A percentile compares a stretch with the other conserved stretches of the same genome.
Conservation (phyloP, 73 alveolate genomes). For the Tetrahymena borealis region DNA sequence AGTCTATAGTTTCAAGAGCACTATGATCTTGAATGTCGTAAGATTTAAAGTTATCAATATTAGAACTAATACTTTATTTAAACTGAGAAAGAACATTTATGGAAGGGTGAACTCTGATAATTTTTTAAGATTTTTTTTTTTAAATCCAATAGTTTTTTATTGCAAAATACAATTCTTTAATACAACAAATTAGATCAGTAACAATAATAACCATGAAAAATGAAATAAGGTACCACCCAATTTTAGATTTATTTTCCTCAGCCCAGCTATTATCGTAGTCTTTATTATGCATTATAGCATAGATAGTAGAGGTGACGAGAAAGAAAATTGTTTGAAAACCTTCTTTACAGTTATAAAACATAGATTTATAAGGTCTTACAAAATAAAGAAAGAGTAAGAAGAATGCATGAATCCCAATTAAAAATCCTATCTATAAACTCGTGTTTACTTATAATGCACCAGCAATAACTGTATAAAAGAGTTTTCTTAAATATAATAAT, state of each 20-base stretch:
- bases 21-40: too few species aligned
- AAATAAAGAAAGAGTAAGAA: neutral
- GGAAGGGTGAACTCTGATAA: too few species aligned
- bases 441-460: neutral
- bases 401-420: neutral
- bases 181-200: too few species aligned
- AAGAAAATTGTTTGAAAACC: neutral
- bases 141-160: too few species aligned
- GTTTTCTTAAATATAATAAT: neutral
- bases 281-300: neutral
- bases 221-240: too few species aligned
- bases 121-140: too few species aligned
- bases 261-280: too few species aligned
- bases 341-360: neutral
- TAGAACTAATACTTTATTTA: neutral
- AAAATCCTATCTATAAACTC: neutral
- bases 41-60: neutral
- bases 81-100: too few species aligned
- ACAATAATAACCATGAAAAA: too few species aligned
- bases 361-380: neutral
- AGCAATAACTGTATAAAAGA: neutral
- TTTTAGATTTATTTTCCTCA: too few species aligned
- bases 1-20: neutral
- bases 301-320: neutral
- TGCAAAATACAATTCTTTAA: too few species aligned